Percentiles rank a stretch among this genome's conserved stretches.
These are phyloP conservation scores for Termitomyces sp. DNA, from an alignment of 768 basidiomycete species.

Conservation along the genomic window DNA sequence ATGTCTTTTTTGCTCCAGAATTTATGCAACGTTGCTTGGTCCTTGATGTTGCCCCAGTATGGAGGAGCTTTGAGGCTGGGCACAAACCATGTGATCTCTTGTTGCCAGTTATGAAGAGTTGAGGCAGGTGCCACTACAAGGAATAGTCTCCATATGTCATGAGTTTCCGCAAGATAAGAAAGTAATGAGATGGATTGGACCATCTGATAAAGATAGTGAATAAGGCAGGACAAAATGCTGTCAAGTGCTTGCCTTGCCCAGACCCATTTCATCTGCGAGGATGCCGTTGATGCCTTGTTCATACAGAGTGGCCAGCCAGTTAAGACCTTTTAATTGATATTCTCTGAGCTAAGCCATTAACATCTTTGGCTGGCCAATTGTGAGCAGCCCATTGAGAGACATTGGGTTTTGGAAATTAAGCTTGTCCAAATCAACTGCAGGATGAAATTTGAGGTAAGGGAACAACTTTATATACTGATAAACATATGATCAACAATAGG, in stretches of 20 bases:
- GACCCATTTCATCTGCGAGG: constrained; percentile 98
- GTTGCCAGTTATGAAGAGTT: constrained; percentile 99
- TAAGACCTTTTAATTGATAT: constrained; percentile 96
- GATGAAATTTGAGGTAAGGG: constrained; percentile 4
- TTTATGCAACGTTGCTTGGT: constrained; percentile 88
- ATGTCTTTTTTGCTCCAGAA: constrained; percentile 99
- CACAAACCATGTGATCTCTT: constrained; percentile 94
- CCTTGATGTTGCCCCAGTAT: constrained; percentile 98
- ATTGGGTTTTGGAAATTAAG: constrained; percentile 99
- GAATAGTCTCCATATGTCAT: constrained; percentile 99
- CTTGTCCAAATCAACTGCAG: constrained; percentile 87
- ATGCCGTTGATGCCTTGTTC: constrained; percentile 99
- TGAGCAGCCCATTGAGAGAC: constrained; percentile 76
- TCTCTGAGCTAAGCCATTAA: constrained; percentile 96
- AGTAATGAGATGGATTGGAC: constrained; percentile 97
- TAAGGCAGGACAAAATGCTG: neutral
- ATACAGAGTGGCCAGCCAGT: constrained; percentile 96
- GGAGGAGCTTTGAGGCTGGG: constrained; percentile 91
- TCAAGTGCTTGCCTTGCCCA: constrained; percentile 59
- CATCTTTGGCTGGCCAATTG: constrained; percentile 91
- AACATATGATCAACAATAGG: constrained; percentile 67
- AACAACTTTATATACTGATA: neutral
- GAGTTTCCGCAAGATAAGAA: constrained; percentile 92
- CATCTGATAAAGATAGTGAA: constrained; percentile 46
- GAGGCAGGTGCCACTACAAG: constrained; percentile 96